Evolutionary conservation across 2,329 filamentous ascomycete species (phyloP), one percentile per base, ranked within the genome.

Genomic region (Cadophora luteo-olivacea): DNA sequence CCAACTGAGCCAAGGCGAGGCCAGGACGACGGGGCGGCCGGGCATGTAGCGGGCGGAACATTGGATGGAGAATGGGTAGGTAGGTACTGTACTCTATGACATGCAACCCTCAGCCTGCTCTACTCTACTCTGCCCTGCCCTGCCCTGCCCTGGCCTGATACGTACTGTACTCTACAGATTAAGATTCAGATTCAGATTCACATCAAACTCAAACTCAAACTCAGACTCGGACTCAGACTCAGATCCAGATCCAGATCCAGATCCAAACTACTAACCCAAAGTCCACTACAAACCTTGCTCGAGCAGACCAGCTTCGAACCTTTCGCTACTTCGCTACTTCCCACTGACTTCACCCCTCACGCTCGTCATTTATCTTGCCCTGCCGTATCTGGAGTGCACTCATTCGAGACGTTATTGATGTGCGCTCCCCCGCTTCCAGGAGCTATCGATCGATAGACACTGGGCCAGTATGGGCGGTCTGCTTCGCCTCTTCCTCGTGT

Each of bases 401-500:
- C 24, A 22, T 60, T 6, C 14, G 12, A 12, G 11, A 32, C 64
- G 9, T 22, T 57, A 32, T 61, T 52, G n/a, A 54, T 60, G 60
- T 51, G 16, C 61, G 5, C 52, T 58, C 55, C 9, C 14, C 55
- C 38, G 22, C 64, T 45, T 61, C 33, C 22, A 29, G 54, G 19
- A 52, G 41, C 54, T 61, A 25, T 52, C 57, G n/a, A 38, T 52
- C 22, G 25, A 25, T 45, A 52, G 54, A 32, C n/a, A 36, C 14
- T 55, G 12, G 66, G 67, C 52, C 65, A 71, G 32, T 45, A 71
- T 71, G 69, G 69, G 67, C 51, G 63, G 68, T 48, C 57, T 69
- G 57, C 61, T 71, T 25, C 41, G 64, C 33, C 68, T 67, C 54
- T 58, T 97, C 72, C 80, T 91, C 77, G 86, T 91, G 79, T 97